Conservation (phyloP, 352 stramenopile genomes). For the Phytophthora ramorum region DNA sequence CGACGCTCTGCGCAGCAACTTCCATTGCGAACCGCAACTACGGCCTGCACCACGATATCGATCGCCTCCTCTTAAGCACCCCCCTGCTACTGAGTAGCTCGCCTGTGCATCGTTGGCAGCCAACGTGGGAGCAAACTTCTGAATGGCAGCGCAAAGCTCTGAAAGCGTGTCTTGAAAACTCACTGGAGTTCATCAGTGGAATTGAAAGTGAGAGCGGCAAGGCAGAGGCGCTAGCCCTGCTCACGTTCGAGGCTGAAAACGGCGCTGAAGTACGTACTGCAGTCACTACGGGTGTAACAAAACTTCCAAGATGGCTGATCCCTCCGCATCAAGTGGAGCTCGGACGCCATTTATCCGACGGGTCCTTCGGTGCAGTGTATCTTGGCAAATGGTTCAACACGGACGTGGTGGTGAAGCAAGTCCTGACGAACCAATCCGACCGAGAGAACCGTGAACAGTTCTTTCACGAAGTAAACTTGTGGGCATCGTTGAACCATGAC, state of each 20-base stretch:
- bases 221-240: background rate
- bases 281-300: background rate
- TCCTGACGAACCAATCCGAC: slow-evolving; percentile 2
- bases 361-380: slow-evolving; percentile 9
- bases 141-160: background rate
- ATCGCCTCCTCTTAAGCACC: background rate
- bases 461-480: background rate
- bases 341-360: background rate
- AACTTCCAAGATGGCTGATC: slow-evolving; percentile 7
- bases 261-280: background rate
- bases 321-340: slow-evolving; percentile 7
- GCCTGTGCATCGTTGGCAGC: slow-evolving; percentile 3
- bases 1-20: background rate
- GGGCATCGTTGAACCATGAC: background rate
- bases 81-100: background rate
- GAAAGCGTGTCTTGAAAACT: background rate
- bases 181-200: background rate
- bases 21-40: slow-evolving; percentile 7
- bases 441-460: slow-evolving; percentile 1
- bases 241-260: background rate
- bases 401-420: background rate
- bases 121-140: background rate
- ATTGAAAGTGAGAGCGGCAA: background rate
- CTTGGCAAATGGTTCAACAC: slow-evolving; percentile 13
- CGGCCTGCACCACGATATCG: slow-evolving; percentile 9